phyloP scores from a whole-genome alignment of 495 filamentous ascomycete genomes.

The Neurospora tetrasperma region DNA sequence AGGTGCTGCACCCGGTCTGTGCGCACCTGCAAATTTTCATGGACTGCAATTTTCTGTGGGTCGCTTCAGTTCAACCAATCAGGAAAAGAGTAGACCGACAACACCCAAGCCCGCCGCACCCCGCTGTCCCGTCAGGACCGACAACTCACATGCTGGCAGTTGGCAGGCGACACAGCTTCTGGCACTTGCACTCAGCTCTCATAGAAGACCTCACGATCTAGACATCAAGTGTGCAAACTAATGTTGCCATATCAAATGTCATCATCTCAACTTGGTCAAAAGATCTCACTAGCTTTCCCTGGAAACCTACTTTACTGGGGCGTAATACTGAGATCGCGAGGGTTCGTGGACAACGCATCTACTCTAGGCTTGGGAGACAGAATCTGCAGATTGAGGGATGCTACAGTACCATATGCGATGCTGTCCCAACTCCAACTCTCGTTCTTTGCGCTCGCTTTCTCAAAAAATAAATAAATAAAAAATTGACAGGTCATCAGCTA shows the following conservation, averaged over 20 bases:
- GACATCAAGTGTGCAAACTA: neutral
- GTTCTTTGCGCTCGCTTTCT: neutral
- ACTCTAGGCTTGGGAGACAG: neutral
- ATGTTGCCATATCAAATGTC: neutral
- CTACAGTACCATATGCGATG: neutral
- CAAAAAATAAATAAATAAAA: neutral
- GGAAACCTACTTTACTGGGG: neutral
- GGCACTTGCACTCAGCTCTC: neutral
- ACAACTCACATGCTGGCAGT: neutral
- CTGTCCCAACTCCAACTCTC: neutral
- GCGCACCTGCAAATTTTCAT: conserved; percentile 30
- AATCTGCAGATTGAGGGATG: neutral
- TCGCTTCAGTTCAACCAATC: neutral
- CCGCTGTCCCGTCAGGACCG: neutral
- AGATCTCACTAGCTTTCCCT: neutral
- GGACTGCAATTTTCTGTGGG: neutral
- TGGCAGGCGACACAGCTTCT: neutral
- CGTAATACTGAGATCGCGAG: neutral
- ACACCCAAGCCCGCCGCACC: neutral
- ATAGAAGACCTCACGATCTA: neutral
- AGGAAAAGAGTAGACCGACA: neutral
- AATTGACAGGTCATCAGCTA: neutral
- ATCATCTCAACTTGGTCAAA: neutral
- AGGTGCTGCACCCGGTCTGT: conserved; percentile 24
- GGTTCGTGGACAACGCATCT: neutral